These are phyloP conservation scores for Trichophyton schoenleinii DNA, from an alignment of 2,329 filamentous ascomycete genomes.

Conservation along the genomic window DNA sequence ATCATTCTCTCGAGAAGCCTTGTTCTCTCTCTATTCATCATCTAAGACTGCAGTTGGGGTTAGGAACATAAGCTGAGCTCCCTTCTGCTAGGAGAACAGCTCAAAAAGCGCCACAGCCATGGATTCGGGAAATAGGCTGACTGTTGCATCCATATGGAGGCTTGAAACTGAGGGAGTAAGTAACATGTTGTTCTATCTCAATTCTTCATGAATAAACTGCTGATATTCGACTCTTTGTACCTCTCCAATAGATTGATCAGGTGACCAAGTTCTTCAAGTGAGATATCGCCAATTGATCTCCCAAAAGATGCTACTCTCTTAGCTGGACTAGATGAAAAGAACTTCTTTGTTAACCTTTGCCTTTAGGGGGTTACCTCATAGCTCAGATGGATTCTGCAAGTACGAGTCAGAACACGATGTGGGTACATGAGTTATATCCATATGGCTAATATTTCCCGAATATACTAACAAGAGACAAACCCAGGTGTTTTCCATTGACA, in stretches of 20 bases:
- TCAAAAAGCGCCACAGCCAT: constrained; percentile 3
- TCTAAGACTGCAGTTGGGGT: background rate
- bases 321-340: background rate
- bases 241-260: background rate
- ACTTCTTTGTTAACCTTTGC: background rate
- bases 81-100: background rate
- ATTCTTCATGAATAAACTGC: background rate
- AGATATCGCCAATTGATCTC: background rate
- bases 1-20: background rate
- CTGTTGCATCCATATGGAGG: constrained; percentile 23
- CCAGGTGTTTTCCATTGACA: constrained; percentile 20
- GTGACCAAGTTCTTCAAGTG: constrained; percentile 1
- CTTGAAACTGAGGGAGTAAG: constrained; percentile 24
- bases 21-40: background rate
- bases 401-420: constrained; percentile 19
- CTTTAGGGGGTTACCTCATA: background rate
- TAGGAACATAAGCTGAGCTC: background rate
- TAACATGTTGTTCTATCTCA: background rate
- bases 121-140: constrained; percentile 15
- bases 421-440: constrained; percentile 5
- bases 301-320: background rate
- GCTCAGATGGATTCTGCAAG: constrained; percentile 12
- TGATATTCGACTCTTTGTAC: background rate
- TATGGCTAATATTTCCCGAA: background rate
- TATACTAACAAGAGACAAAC: background rate